Evolutionary conservation across 192 early-diverging fungal genomes (phyloP), one percentile per base, ranked within the genome.

Genomic region (Coemansia furcata): DNA sequence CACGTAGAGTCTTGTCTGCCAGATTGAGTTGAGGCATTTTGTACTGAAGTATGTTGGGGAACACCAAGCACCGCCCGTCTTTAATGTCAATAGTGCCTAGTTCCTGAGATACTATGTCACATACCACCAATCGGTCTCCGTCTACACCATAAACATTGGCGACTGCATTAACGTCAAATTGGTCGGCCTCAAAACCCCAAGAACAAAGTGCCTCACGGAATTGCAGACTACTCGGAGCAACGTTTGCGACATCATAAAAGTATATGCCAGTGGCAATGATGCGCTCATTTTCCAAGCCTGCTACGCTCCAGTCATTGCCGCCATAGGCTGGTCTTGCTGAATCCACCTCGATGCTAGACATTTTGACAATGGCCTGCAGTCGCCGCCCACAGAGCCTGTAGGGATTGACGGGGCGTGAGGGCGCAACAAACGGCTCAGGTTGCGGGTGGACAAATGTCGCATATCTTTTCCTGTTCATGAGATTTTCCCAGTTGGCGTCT

Each of bases 11-110:
- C 47, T 60, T 65, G 59, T 89, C 85, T 7, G 21, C 61, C 6
- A 90, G 73, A 14, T 57, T 59, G 58, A 91, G 88, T 0, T 77
- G 72, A 7, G 77, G 76, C 2, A 88, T 80, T 11, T 74, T 39
- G 66, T 90, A 87, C 67, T 90, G 90, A 46, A 76, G 78, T 5
- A 62, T 61, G 73, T 91, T 91, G 1, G 88, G 87, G 67, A 87
- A 91, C 12, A 74, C 85, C 23, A 90, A 60, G 63, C 77, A 80
- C 10, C 85, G 86, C 15, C 84, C 86, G 40, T 77, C 33, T 5
- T 38, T 32, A 29, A 80, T 83, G 3, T 68, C 65, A n/a, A 86
- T 61, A 11, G 50, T 67, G 11, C 60, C 86, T 67, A 62, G 61
- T 6, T 58, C 19, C 46, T 89, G 85, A 1, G 62, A 66, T 19